Base-by-base conservation (phyloP, 2,329 filamentous ascomycete species). In the Fusarium cicatricum region DNA sequence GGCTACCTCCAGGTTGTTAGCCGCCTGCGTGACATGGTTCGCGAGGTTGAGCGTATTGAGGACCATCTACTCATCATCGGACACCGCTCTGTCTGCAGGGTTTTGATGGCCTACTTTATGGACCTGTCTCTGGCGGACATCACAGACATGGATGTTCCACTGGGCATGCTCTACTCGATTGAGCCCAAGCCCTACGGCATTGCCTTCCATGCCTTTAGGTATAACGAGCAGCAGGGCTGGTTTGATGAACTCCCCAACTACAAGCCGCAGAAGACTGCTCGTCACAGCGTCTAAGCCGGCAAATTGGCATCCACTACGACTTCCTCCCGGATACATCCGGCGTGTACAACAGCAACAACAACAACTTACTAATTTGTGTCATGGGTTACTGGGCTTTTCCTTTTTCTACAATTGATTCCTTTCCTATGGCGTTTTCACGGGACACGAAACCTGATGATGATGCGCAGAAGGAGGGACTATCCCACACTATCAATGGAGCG, bases 161-260 rank as follows among this genome's bases (percentile, higher is more conserved):
- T 99, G 42, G 95, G 95, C 15, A 93, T 97, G 81, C 82, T 97
- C 8, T 99, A 96, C 74, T 91, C 92, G 66, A 89, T 99, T 41
- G 94, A 99, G 75, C 95, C 95, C 29, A 97, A 97, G 81, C 95
- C 95, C 1, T 99, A 99, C 66, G 95, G 95, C 12, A 93, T 97
- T 54, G 94, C 97, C 58, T 97, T 98, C 79, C 94, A 96, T 73
- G 94, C 92, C 1, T 99, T 96, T 80, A 86, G 88, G 58, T 99
- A 97, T 78, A 91, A 97, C 71, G 85, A 91, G 59, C 80, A 83
- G 3, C 84, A 79, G 16, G 87, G 89, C 60, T 92, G 89, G 83
- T 99, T 99, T 68, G 87, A 95, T 55, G 88, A 95, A 71, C 77
- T 96, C 39, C 90, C 89, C n/a, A 83, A 93, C 69, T 98, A 95